Evolutionary conservation across 768 basidiomycete genomes (phyloP).

Genomic region (Amanita molliuscula): DNA sequence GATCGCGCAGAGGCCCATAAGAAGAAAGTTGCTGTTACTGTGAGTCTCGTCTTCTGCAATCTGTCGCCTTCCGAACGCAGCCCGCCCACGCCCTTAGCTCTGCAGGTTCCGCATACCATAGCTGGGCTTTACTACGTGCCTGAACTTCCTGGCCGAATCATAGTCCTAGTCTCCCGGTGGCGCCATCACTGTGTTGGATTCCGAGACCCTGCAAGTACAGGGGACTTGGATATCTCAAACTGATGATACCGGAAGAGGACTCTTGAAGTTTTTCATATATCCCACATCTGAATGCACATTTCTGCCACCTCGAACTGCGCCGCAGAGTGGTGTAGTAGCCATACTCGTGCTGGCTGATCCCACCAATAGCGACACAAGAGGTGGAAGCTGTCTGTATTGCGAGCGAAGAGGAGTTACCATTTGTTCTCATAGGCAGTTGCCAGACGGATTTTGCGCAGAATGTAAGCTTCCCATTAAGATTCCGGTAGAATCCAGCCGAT

Average conservation of each 20-base stretch:
- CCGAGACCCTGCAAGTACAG: conserved; percentile 12
- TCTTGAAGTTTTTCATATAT: conserved; percentile 13
- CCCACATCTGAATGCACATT: conserved; percentile 17
- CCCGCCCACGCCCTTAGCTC: conserved; percentile 2
- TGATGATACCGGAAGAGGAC: conserved; percentile 10
- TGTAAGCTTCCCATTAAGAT: conserved; percentile 17
- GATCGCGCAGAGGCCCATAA: conserved; percentile 22
- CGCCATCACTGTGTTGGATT: conserved; percentile 20
- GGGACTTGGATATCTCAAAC: conserved; percentile 7
- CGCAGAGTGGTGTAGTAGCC: conserved; percentile 15
- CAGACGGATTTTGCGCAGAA: conserved; percentile 19
- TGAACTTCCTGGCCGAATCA: conserved; percentile 8
- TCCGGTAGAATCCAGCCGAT: conserved; percentile 4
- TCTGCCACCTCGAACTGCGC: conserved; percentile 13
- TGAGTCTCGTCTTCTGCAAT: conserved; percentile 34
- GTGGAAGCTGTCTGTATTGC: not conserved
- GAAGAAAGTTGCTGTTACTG: conserved; percentile 18
- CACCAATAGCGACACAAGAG: not conserved
- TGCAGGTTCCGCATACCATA: conserved; percentile 6
- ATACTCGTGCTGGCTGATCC: conserved; percentile 10
- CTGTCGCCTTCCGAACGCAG: conserved; percentile 8
- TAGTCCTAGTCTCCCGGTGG: conserved; percentile 22
- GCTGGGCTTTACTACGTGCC: not conserved
- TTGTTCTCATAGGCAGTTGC: conserved; percentile 10
- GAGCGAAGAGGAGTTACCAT: not conserved